Evolutionary conservation across 192 early-diverging fungal species (phyloP), one percentile per base, ranked within the genome.

Genomic region (Funneliformis mosseae): DNA sequence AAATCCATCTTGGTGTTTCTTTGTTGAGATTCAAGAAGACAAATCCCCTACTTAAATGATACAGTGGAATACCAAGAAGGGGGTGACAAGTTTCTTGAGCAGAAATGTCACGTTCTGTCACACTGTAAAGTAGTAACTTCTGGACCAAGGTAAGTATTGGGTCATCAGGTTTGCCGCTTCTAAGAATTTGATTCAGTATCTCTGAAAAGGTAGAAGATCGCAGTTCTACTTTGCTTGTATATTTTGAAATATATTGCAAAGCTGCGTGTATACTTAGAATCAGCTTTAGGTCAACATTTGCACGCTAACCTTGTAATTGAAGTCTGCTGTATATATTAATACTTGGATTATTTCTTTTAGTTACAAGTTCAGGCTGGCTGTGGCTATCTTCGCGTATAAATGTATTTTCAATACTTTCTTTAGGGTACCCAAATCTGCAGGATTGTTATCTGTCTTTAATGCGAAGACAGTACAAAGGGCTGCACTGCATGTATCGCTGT

Each of bases 1-100:
- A 38, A 70, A 70, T 25, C 68, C 42, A 70, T 38, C 68, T 8
- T 38, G 68, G 68, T 70, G 68, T 14, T 39, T 70, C 68, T 45
- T 38, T 70, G 4, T 70, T 70, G n/a, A n/a, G n/a, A n/a, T n/a
- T n/a, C n/a, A n/a, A n/a, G n/a, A n/a, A n/a, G n/a, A n/a, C n/a
- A n/a, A 2, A 70, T 25, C 8, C 39, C 39, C 7, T 39, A 70
- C 68, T 70, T 70, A 38, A 70, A 39, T 70, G 4, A n/a, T 70
- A 70, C 12, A 70, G 68, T 1, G 68, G 41, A 39, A 70, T 70
- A 7, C 68, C 68, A 70, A 70, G 68, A 0, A 70, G 68, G 39
- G 39, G 1, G 4, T 70, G 68, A 1, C 39, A 39, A 18, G 68
- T 70, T 38, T 70, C 41, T 45, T 70, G 68, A 38, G 68, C 68